phyloP scores from a whole-genome alignment of 2,329 filamentous ascomycete species.

The Exophiala sideris region DNA sequence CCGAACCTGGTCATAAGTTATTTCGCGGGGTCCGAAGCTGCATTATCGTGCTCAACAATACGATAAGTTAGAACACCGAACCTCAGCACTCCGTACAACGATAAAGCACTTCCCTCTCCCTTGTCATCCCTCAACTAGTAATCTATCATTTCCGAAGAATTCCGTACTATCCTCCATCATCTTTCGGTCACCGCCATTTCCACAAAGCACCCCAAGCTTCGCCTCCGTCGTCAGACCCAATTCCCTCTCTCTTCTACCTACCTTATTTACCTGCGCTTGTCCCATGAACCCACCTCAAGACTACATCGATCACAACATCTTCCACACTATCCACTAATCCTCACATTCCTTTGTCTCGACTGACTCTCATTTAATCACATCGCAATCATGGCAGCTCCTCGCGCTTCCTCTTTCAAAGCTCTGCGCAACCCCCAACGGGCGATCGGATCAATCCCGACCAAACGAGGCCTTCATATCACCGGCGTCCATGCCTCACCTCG shows the following conservation, averaged over 20 bases:
- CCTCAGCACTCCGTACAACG: no score
- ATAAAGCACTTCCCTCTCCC: no score
- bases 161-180: not conserved
- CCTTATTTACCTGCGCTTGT: not conserved
- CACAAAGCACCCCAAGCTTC: no score
- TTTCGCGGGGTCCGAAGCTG: no score
- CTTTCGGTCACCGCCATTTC: slow-evolving; percentile 7
- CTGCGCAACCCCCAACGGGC: slow-evolving; percentile 39
- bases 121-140: no score
- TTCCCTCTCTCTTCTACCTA: not conserved
- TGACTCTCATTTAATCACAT: not conserved
- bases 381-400: slow-evolving; percentile 43
- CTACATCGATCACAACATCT: slow-evolving; percentile 29
- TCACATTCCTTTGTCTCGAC: not conserved
- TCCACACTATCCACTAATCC: slow-evolving; percentile 26
- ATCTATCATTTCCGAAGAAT: no score
- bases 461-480: slow-evolving; percentile 58
- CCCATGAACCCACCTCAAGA: slow-evolving; percentile 28
- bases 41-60: no score
- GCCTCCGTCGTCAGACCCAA: not conserved
- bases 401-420: slow-evolving; percentile 44
- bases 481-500: slow-evolving; percentile 55
- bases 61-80: no score
- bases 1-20: no score
- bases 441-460: slow-evolving; percentile 34